These are phyloP conservation scores for Penicillium angulare DNA, from an alignment of 495 filamentous ascomycete species.

Conservation along the genomic window DNA sequence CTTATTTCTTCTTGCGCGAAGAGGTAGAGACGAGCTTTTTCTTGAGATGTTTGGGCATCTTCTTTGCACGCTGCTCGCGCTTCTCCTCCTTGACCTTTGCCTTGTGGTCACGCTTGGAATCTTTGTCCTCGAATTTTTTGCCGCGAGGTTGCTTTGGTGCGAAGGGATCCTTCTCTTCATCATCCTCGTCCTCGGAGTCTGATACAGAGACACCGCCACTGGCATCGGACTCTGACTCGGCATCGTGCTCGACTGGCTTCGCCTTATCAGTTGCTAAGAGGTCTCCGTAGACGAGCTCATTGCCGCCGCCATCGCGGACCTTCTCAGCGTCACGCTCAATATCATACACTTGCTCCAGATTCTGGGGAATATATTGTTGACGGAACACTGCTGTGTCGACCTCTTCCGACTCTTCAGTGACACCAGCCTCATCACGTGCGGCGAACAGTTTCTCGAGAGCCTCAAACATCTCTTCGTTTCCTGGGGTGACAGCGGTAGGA, in stretches of 20 bases:
- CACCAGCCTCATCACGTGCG: slow-evolving; percentile 39
- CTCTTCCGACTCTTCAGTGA: slow-evolving; percentile 50
- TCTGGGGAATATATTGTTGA: slow-evolving; percentile 93
- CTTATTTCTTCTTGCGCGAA: slow-evolving; percentile 46
- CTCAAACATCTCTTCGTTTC: slow-evolving; percentile 41
- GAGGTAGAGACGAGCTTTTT: slow-evolving; percentile 54
- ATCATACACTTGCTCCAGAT: slow-evolving; percentile 91
- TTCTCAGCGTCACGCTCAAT: slow-evolving; percentile 84
- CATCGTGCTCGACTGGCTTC: slow-evolving; percentile 34
- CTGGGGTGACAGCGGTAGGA: slow-evolving; percentile 36
- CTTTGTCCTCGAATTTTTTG: slow-evolving; percentile 89
- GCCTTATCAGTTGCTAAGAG: slow-evolving; percentile 69
- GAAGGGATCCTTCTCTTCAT: slow-evolving; percentile 50
- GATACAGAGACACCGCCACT: slow-evolving; percentile 45
- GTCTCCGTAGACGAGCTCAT: slow-evolving; percentile 74
- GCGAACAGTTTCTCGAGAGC: slow-evolving; percentile 51
- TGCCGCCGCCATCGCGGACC: slow-evolving; percentile 67
- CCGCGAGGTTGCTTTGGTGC: slow-evolving; percentile 72
- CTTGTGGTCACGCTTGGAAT: slow-evolving; percentile 85
- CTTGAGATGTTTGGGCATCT: slow-evolving; percentile 95
- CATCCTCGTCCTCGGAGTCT: slow-evolving; percentile 48
- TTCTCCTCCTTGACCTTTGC: slow-evolving; percentile 91
- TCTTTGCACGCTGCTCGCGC: slow-evolving; percentile 82
- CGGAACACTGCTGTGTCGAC: slow-evolving; percentile 89
- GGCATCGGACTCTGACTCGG: slow-evolving; percentile 45